phyloP scores from a whole-genome alignment of 208 protist genomes.

The Acanthamoeba culbertsoni region DNA sequence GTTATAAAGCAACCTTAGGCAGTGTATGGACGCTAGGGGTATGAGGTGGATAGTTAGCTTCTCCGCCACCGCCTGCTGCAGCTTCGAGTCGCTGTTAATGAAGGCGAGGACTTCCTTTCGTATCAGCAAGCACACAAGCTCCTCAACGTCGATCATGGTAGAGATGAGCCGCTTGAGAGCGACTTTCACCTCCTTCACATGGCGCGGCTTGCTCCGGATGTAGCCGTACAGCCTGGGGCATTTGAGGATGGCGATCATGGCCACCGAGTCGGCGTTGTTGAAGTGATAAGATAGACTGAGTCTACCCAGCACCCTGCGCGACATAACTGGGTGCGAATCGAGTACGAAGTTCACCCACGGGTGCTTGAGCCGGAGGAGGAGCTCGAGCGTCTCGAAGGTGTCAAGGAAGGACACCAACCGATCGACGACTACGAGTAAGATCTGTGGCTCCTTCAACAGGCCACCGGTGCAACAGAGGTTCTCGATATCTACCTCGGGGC shows the following conservation, averaged over 20 bases:
- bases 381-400: neutral
- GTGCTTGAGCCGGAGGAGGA: neutral
- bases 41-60: slow-evolving; percentile 14
- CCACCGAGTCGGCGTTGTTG: neutral
- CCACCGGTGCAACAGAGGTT: neutral
- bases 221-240: neutral
- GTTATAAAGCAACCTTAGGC: neutral
- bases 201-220: neutral
- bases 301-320: neutral
- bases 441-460: neutral
- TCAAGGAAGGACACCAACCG: neutral
- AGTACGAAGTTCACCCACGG: neutral
- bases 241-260: neutral
- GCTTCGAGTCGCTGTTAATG: neutral
- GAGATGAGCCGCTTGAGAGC: slow-evolving; percentile 8
- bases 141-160: neutral
- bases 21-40: neutral
- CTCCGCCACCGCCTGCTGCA: neutral
- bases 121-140: neutral
- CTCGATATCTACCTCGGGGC: neutral
- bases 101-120: neutral
- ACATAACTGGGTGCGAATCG: neutral
- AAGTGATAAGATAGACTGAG: neutral
- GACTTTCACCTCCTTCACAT: neutral
- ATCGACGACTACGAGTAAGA: neutral